phyloP scores from a whole-genome alignment of 768 basidiomycete genomes.

The Phaeotremella skinneri region DNA sequence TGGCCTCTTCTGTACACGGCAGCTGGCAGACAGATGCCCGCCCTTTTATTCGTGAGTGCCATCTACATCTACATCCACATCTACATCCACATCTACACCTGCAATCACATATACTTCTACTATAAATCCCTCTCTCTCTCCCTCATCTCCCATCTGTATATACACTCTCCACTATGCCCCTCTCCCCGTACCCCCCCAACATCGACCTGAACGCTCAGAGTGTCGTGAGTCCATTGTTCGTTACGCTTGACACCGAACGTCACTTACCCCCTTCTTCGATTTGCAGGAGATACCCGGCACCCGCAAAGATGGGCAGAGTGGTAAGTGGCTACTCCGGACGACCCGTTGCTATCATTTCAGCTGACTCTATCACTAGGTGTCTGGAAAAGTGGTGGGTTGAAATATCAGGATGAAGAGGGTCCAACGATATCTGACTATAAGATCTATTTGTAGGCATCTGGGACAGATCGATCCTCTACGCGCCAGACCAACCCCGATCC shows the following conservation, averaged over 20 bases:
- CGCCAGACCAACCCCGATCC: constrained; percentile 32
- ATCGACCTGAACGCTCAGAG: constrained; percentile 39
- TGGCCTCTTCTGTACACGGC: too few species aligned
- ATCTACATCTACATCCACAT: too few species aligned
- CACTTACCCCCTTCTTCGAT: not conserved
- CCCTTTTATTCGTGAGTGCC: too few species aligned
- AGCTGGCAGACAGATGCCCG: too few species aligned
- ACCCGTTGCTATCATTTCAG: not conserved
- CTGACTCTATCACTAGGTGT: constrained; percentile 15
- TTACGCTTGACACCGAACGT: not conserved
- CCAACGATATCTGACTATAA: not conserved
- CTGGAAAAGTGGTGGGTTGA: constrained; percentile 30
- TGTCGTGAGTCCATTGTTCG: constrained; percentile 30
- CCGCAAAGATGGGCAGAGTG: constrained; percentile 27
- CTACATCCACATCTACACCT: too few species aligned
- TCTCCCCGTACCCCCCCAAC: constrained; percentile 31
- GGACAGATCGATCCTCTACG: constrained; percentile 17
- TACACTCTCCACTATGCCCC: constrained; percentile 17
- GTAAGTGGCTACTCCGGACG: constrained; percentile 14
- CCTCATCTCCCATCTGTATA: not conserved
- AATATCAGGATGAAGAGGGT: not conserved
- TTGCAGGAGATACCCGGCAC: constrained; percentile 31
- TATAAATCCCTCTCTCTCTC: not conserved
- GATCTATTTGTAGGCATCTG: constrained; percentile 25
- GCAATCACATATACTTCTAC: not conserved